Evolutionary conservation across 2,329 filamentous ascomycete species (phyloP).

Genomic region (Chrysoporthe deuterocubensis): DNA sequence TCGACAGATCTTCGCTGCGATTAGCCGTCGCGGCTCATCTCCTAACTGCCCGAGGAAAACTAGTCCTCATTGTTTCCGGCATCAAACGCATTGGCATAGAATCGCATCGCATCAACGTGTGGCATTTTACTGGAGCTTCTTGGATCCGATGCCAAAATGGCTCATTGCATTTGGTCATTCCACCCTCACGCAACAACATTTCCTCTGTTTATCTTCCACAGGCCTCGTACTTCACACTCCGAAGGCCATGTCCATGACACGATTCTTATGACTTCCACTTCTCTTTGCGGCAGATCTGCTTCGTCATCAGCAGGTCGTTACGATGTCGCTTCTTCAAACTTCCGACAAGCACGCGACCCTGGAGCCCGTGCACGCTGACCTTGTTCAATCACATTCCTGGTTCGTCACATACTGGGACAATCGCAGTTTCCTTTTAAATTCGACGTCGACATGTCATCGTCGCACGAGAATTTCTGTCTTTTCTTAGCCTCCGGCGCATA

Average conservation of each 20-base stretch:
- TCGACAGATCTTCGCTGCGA: conserved; percentile 21
- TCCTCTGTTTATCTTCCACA: conserved; percentile 16
- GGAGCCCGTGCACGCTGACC: conserved; percentile 11
- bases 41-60: conserved; percentile 23
- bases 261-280: conserved; percentile 9
- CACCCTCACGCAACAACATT: conserved; percentile 17
- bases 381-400: conserved; percentile 19
- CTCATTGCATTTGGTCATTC: conserved; percentile 27
- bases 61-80: conserved; percentile 32
- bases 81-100: conserved; percentile 38
- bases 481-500: conserved; percentile 10
- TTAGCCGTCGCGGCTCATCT: conserved; percentile 15
- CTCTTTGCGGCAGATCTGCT: conserved; percentile 18
- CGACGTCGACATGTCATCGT: conserved; percentile 15
- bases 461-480: conserved; percentile 17
- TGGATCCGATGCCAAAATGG: conserved; percentile 33
- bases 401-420: conserved; percentile 24
- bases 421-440: conserved; percentile 16
- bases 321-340: conserved; percentile 5
- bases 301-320: conserved; percentile 12
- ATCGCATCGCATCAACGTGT: conserved; percentile 32
- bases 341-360: conserved; percentile 18
- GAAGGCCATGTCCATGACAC: conserved; percentile 14
- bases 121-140: conserved; percentile 34
- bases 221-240: conserved; percentile 12